Evolutionary conservation across 176 grass and related monocot species (phyloP).

Genomic region (Paspalum notatum): DNA sequence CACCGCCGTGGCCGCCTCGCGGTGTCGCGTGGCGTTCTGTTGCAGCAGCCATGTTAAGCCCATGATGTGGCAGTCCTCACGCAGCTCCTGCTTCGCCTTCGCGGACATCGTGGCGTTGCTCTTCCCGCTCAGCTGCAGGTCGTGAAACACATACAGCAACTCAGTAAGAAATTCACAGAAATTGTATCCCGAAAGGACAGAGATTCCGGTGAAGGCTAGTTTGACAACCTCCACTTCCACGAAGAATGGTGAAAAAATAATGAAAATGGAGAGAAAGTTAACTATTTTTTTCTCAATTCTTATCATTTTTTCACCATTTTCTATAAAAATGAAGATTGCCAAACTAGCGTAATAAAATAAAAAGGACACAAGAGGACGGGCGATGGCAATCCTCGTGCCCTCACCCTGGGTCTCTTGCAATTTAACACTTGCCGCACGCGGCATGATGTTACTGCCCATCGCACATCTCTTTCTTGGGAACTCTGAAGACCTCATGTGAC

Average conservation of each 20-base stretch:
- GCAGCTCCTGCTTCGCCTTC: conserved; percentile 21
- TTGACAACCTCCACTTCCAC: too few species aligned
- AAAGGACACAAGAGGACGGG: conserved; percentile 13
- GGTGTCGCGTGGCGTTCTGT: conserved; percentile 62
- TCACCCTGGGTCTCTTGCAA: too few species aligned
- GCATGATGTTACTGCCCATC: conserved; percentile 26
- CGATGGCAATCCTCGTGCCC: conserved; percentile 1
- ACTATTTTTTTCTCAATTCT: too few species aligned
- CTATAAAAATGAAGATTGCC: too few species aligned
- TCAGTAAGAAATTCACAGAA: background rate
- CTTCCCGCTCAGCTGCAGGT: conserved; percentile 51
- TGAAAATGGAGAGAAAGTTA: too few species aligned
- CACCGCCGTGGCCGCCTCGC: conserved; percentile 48
- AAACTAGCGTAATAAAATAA: too few species aligned
- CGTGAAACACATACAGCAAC: background rate
- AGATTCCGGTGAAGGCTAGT: conserved; percentile 35
- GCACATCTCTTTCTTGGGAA: conserved; percentile 18
- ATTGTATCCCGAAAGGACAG: background rate
- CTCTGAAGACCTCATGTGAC: conserved; percentile 46
- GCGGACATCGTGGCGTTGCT: conserved; percentile 28
- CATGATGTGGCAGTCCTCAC: conserved; percentile 79
- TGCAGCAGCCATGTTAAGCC: conserved; percentile 83
- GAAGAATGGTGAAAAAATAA: too few species aligned
- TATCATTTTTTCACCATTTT: too few species aligned
- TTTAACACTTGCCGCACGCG: conserved; percentile 25